Conservation (phyloP, 2,329 filamentous ascomycete genomes). For the Pseudogymnoascus sp. region DNA sequence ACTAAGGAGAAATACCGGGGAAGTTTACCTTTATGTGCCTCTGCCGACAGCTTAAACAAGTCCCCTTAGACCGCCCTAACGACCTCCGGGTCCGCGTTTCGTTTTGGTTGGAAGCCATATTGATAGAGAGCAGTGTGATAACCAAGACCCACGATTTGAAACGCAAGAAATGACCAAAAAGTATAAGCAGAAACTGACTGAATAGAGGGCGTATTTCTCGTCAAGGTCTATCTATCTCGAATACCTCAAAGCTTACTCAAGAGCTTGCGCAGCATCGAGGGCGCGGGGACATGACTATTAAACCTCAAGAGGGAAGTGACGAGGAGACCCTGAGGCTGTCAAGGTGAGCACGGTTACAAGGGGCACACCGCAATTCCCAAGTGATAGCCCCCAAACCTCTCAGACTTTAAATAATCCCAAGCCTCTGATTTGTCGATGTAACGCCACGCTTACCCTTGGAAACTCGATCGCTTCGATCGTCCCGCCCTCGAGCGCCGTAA, state of each 20-base stretch:
- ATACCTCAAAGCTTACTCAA: not conserved
- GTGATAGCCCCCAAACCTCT: not conserved
- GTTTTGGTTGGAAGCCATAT: not conserved
- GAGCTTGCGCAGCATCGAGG: not conserved
- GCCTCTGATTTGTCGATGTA: not conserved
- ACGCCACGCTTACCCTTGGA: not conserved
- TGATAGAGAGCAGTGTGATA: not conserved
- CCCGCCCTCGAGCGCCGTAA: not conserved
- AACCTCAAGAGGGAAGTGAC: slow-evolving; percentile 8
- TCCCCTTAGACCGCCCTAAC: not conserved
- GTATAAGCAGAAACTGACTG: not conserved
- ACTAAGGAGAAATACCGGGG: not conserved
- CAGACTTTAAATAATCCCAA: not conserved
- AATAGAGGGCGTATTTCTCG: not conserved
- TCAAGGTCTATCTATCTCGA: not conserved
- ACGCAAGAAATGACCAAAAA: not conserved
- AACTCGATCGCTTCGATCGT: not conserved
- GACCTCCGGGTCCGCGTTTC: not conserved
- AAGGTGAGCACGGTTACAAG: not conserved
- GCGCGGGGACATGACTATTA: not conserved
- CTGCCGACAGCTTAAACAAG: not conserved
- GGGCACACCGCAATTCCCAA: not conserved
- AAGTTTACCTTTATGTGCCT: slow-evolving; percentile 3
- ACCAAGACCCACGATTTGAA: not conserved
- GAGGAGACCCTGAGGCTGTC: not conserved